phyloP scores from a whole-genome alignment of 768 basidiomycete genomes.

The Coprinopsis strossmayeri region DNA sequence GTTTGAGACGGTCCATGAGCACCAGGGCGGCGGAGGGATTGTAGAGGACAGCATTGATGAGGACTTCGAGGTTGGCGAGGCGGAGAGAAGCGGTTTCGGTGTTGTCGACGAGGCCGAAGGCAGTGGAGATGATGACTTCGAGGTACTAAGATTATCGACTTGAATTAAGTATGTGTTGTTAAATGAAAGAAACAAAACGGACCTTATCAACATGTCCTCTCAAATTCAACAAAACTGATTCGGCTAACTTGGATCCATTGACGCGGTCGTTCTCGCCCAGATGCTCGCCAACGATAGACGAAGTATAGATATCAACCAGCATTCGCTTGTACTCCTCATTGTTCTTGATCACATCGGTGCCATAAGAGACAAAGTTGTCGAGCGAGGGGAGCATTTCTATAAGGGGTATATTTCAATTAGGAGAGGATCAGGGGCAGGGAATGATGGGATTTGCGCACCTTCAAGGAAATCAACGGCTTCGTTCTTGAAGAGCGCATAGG shows the following conservation, averaged over 20 bases:
- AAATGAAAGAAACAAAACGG: slow-evolving; percentile 17
- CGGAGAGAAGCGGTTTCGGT: slow-evolving; percentile 57
- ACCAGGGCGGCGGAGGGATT: slow-evolving; percentile 74
- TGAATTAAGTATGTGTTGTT: neutral
- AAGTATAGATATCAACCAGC: slow-evolving; percentile 79
- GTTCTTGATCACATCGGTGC: slow-evolving; percentile 65
- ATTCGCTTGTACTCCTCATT: slow-evolving; percentile 73
- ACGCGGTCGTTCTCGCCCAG: slow-evolving; percentile 82
- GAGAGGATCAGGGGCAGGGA: neutral
- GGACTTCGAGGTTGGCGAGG: slow-evolving; percentile 76
- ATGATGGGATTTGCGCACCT: no score
- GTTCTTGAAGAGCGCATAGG: slow-evolving; percentile 75
- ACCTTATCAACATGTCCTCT: slow-evolving; percentile 77
- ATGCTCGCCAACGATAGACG: slow-evolving; percentile 57
- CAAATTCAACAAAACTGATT: slow-evolving; percentile 76
- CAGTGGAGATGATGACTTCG: slow-evolving; percentile 55
- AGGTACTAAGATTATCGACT: slow-evolving; percentile 39
- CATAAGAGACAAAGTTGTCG: slow-evolving; percentile 86
- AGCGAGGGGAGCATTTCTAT: slow-evolving; percentile 82
- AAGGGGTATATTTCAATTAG: neutral
- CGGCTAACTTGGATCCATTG: slow-evolving; percentile 80
- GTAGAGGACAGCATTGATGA: slow-evolving; percentile 79
- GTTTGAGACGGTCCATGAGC: slow-evolving; percentile 56
- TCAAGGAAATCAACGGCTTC: slow-evolving; percentile 85
- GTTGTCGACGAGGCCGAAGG: slow-evolving; percentile 54